Evolutionary conservation across 306 rosid genomes (phyloP).

Genomic region (Inga laurina): DNA sequence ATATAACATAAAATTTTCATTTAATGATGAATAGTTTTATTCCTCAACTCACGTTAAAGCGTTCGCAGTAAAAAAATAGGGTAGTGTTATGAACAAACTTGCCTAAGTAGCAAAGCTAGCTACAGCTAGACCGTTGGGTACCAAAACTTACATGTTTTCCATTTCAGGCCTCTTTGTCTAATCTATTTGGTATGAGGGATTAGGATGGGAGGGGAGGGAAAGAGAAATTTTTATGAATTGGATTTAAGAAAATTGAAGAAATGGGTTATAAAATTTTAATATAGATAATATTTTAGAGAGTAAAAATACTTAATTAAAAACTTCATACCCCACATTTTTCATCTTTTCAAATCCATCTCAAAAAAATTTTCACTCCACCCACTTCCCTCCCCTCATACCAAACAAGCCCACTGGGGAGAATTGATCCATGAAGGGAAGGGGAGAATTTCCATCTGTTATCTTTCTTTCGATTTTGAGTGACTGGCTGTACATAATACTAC

Average conservation of each 20-base stretch:
- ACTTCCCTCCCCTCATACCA: no score
- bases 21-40: not conserved
- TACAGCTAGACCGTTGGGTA: not conserved
- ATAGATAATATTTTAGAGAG: no score
- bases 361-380: no score
- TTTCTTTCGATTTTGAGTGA: not conserved
- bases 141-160: not conserved
- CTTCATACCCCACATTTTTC: no score
- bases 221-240: no score
- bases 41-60: no score
- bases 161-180: not conserved
- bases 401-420: not conserved
- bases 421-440: not conserved
- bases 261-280: no score
- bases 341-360: no score
- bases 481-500: no score
- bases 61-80: not conserved
- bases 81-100: not conserved
- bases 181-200: no score
- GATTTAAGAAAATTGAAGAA: no score
- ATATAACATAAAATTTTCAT: not conserved
- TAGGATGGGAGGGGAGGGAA: not conserved
- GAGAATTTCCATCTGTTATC: not conserved
- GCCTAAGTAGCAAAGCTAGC: not conserved
- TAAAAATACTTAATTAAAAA: no score